These are phyloP conservation scores for Aspergillus mulundensis DNA, from an alignment of 495 filamentous ascomycete species.

Conservation along the genomic window DNA sequence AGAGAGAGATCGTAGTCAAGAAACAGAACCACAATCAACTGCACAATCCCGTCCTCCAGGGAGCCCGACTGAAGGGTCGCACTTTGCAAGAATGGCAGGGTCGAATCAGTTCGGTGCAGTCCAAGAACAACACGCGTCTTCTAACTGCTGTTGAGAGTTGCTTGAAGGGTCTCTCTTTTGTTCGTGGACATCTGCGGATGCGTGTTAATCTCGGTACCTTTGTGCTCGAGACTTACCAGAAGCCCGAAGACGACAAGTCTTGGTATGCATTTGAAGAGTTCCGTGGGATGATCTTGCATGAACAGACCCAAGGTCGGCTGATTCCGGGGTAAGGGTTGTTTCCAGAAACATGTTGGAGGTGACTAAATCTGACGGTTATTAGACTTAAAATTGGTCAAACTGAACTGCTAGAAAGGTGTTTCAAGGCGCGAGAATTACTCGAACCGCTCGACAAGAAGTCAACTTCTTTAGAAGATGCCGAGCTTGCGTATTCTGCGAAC, in stretches of 20 bases:
- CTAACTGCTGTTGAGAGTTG: slow-evolving; percentile 26
- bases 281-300: slow-evolving; percentile 35
- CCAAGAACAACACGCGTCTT: slow-evolving; percentile 26
- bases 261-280: slow-evolving; percentile 49
- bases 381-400: slow-evolving; percentile 25
- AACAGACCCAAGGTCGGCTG: slow-evolving; percentile 35
- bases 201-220: slow-evolving; percentile 55
- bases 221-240: slow-evolving; percentile 41
- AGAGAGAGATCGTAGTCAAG: slow-evolving; percentile 15
- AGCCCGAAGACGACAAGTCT: slow-evolving; percentile 27
- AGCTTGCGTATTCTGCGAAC: slow-evolving; percentile 33
- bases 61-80: not conserved
- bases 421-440: slow-evolving; percentile 41
- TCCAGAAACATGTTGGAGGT: not conserved
- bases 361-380: not conserved
- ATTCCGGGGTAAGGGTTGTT: slow-evolving; percentile 33
- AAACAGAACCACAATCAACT: slow-evolving; percentile 7
- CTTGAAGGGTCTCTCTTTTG: slow-evolving; percentile 28
- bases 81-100: slow-evolving; percentile 14
- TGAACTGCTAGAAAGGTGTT: slow-evolving; percentile 23
- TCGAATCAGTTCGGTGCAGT: slow-evolving; percentile 13
- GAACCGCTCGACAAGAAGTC: slow-evolving; percentile 39
- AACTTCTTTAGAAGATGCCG: slow-evolving; percentile 20
- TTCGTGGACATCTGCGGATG: slow-evolving; percentile 46
- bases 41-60: slow-evolving; percentile 16